A percentile compares a stretch with the other conserved stretches of the same genome.
phyloP scores from a whole-genome alignment of 1,139 yeast species.

The Pichia sp. region DNA sequence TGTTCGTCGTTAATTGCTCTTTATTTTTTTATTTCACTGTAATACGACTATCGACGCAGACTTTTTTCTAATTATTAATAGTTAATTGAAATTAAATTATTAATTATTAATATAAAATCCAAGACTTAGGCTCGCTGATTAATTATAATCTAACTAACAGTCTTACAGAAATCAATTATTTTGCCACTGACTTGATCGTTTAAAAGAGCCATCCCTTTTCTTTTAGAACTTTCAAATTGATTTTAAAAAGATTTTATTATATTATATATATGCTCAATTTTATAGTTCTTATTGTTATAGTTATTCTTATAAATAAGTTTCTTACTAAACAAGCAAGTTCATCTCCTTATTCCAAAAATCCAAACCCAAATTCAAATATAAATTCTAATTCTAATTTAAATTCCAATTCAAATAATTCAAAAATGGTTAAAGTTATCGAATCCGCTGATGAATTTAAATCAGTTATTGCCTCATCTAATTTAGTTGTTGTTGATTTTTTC shows the following conservation, averaged over 20 bases:
- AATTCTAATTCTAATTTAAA: background rate
- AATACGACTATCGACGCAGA: no score
- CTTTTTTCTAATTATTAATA: no score
- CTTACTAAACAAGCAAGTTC: conserved; percentile 12
- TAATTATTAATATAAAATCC: no score
- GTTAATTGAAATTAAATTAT: no score
- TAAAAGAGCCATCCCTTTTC: background rate
- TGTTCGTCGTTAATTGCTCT: no score
- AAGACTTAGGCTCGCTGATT: no score
- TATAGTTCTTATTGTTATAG: conserved; percentile 23
- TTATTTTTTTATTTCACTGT: no score
- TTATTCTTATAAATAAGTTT: conserved; percentile 23
- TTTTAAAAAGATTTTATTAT: no score
- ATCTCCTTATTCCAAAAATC: background rate
- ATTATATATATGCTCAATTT: conserved; percentile 19
- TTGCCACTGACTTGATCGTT: background rate
- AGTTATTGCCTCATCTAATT: conserved; percentile 48
- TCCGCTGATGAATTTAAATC: conserved; percentile 56
- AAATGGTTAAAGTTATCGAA: conserved; percentile 31
- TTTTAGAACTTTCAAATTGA: conserved; percentile 1
- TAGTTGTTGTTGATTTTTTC: conserved; percentile 85
- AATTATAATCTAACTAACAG: no score
- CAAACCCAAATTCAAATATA: background rate
- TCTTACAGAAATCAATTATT: no score
- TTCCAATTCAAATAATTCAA: conserved; percentile 5